Percentiles rank a stretch among this genome's conserved stretches.
Conservation (phyloP, 2,329 filamentous ascomycete genomes). For the Alternaria brassicae region DNA sequence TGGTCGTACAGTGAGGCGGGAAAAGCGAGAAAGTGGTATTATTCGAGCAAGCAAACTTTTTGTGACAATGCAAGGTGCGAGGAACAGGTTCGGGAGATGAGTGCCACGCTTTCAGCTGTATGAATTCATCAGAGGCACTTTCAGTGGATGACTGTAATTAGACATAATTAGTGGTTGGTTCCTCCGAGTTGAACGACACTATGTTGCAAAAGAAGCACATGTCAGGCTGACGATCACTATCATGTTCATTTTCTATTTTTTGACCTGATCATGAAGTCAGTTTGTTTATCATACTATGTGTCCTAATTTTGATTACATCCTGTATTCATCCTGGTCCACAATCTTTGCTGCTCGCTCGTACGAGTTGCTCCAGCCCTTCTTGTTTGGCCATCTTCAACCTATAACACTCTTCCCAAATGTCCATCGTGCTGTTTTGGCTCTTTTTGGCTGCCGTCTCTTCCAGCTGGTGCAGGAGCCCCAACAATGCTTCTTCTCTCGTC, state of each 20-base stretch:
- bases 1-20: background rate
- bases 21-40: background rate
- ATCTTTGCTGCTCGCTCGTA: background rate
- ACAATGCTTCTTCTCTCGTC: background rate
- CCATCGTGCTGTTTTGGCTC: background rate
- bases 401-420: background rate
- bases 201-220: background rate
- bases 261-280: too few relatives aligned
- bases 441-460: background rate
- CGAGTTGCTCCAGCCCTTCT: background rate
- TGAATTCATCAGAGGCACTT: background rate
- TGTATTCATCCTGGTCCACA: background rate
- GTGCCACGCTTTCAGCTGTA: background rate
- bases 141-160: background rate
- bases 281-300: too few relatives aligned
- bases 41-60: background rate
- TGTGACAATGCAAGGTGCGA: background rate
- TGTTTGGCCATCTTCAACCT: accelerated
- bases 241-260: too few relatives aligned
- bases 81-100: background rate
- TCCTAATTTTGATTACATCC: background rate
- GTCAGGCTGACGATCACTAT: background rate
- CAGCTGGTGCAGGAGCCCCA: background rate
- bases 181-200: background rate
- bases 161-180: background rate